Conservation (phyloP, 139 green algal species). For the Dunaliella sp. region DNA sequence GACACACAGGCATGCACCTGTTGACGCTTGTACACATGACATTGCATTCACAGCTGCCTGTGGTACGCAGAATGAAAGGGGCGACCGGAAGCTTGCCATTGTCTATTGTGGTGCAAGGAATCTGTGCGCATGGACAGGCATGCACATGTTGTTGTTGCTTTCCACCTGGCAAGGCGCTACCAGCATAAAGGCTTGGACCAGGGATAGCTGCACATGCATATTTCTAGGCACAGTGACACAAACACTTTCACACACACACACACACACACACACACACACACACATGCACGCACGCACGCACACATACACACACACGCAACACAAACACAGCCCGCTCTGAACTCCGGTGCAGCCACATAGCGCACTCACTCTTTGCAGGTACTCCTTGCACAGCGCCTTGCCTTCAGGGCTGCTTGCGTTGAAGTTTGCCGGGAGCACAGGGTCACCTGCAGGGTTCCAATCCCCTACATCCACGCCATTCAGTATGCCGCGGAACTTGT, state of each 20-base stretch:
- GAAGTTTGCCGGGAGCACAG: constrained; percentile 76
- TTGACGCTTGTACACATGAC: too few species aligned
- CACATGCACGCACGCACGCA: constrained; percentile 30
- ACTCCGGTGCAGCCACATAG: not conserved
- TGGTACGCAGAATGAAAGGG: too few species aligned
- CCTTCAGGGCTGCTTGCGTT: constrained; percentile 43
- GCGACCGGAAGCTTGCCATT: too few species aligned
- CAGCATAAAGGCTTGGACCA: too few species aligned
- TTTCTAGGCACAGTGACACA: too few species aligned
- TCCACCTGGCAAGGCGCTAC: too few species aligned
- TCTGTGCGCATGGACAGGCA: too few species aligned
- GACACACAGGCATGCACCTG: too few species aligned
- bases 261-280: not conserved
- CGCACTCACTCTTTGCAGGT: constrained; percentile 59
- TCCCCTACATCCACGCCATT: constrained; percentile 90
- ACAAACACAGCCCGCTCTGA: not conserved
- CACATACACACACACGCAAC: not conserved
- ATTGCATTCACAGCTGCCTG: too few species aligned
- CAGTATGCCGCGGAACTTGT: constrained; percentile 83
- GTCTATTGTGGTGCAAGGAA: too few species aligned
- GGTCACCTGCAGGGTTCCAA: constrained; percentile 82
- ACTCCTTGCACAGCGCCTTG: constrained; percentile 90
- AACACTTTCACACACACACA: not conserved
- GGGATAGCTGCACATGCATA: too few species aligned
- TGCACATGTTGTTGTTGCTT: too few species aligned